These are phyloP conservation scores for Simplicillium aogashimaense DNA, from an alignment of 2,329 filamentous ascomycete species.

Conservation along the genomic window DNA sequence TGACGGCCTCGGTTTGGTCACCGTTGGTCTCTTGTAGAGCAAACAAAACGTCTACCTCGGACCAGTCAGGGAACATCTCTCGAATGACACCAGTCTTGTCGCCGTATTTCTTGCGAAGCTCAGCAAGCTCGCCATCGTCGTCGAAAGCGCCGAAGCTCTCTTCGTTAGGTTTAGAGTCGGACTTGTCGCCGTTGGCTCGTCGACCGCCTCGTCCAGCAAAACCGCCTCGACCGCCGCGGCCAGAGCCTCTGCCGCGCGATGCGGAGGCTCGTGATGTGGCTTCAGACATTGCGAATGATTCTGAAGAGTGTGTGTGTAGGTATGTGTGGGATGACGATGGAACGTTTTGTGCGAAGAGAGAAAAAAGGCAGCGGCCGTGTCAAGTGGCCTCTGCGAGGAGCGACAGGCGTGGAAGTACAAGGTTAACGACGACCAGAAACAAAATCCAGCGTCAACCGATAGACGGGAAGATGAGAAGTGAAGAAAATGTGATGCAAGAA, in stretches of 20 bases:
- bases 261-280: slow-evolving; percentile 74
- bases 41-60: slow-evolving; percentile 87
- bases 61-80: slow-evolving; percentile 94
- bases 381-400: slow-evolving; percentile 25
- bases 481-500: slow-evolving; percentile 3
- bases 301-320: slow-evolving; percentile 25
- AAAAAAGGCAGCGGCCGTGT: slow-evolving; percentile 19
- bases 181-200: slow-evolving; percentile 64
- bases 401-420: slow-evolving; percentile 7
- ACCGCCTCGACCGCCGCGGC: slow-evolving; percentile 74
- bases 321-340: slow-evolving; percentile 16
- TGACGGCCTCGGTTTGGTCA: slow-evolving; percentile 64
- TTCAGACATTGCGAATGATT: slow-evolving; percentile 73
- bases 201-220: slow-evolving; percentile 65
- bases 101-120: slow-evolving; percentile 85
- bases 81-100: slow-evolving; percentile 71
- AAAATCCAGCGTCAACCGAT: slow-evolving; percentile 5
- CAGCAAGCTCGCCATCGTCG: slow-evolving; percentile 83
- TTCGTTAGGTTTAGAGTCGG: slow-evolving; percentile 40
- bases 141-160: slow-evolving; percentile 50
- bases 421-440: slow-evolving; percentile 6
- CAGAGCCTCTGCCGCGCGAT: slow-evolving; percentile 81
- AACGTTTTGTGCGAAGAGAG: slow-evolving; percentile 18
- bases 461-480: slow-evolving; percentile 4
- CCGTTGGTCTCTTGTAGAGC: slow-evolving; percentile 82